Evolutionary conservation across 495 filamentous ascomycete species (phyloP).

Genomic region (Opeltia flavorubescens): DNA sequence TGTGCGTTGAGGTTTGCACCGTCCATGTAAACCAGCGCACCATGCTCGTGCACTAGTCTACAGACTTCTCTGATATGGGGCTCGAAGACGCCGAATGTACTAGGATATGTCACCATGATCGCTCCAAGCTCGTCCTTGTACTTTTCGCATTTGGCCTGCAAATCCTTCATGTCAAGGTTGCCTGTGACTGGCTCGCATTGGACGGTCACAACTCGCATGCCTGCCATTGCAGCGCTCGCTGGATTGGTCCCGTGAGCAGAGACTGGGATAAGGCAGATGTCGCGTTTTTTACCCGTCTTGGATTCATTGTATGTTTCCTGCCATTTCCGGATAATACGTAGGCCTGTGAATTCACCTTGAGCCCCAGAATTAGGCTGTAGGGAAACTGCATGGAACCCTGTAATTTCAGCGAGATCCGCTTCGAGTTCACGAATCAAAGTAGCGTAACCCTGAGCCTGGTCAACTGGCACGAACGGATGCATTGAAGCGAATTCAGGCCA

Average conservation of each 20-base stretch:
- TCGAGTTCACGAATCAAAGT: constrained; percentile 58
- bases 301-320: constrained; percentile 71
- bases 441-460: constrained; percentile 53
- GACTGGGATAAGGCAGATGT: constrained; percentile 92
- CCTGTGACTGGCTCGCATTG: constrained; percentile 84
- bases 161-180: constrained; percentile 79
- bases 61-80: constrained; percentile 79
- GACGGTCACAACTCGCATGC: constrained; percentile 89
- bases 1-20: constrained; percentile 99
- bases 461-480: constrained; percentile 63
- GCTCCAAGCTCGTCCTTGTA: constrained; percentile 76
- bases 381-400: constrained; percentile 79
- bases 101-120: constrained; percentile 98
- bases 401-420: constrained; percentile 68
- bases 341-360: constrained; percentile 89
- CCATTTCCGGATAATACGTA: constrained; percentile 85
- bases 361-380: constrained; percentile 95
- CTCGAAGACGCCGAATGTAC: constrained; percentile 94
- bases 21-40: constrained; percentile 98
- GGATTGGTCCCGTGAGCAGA: constrained; percentile 97
- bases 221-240: constrained; percentile 91
- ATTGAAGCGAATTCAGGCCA: constrained; percentile 75
- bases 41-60: constrained; percentile 70
- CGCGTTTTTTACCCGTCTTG: constrained; percentile 50
- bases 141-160: constrained; percentile 79